These are phyloP conservation scores for Acanthamoeba culbertsoni DNA, from an alignment of 208 protist genomes.

Conservation along the genomic window DNA sequence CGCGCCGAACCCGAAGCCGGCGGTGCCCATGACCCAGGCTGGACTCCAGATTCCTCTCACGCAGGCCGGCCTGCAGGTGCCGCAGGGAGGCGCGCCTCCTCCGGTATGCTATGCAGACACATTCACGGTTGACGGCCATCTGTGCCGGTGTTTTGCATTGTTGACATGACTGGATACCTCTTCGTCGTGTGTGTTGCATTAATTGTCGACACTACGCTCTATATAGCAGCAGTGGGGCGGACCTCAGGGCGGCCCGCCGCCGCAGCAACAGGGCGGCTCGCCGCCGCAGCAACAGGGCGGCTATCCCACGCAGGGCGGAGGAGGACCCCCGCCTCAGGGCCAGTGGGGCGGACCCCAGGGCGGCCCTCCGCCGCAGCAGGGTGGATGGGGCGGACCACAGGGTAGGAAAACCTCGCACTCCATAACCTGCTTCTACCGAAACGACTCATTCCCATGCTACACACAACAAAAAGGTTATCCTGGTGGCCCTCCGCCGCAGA, in stretches of 20 bases:
- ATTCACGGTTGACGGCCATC: not conserved
- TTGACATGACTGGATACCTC: too few species aligned
- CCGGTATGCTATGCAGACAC: not conserved
- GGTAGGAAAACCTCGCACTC: not conserved
- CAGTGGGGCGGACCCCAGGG: not conserved
- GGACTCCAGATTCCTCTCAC: constrained; percentile 1
- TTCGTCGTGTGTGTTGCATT: not conserved
- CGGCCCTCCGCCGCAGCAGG: not conserved
- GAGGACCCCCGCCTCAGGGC: not conserved
- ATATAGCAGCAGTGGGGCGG: not conserved
- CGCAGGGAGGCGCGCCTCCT: not conserved
- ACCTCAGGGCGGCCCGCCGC: not conserved
- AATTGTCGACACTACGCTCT: not conserved
- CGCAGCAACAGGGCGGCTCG: not conserved
- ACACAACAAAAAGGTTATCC: not conserved
- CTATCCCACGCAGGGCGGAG: too few species aligned
- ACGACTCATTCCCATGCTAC: not conserved
- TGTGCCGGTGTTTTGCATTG: too few species aligned
- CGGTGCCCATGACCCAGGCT: not conserved
- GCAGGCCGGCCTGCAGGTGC: not conserved
- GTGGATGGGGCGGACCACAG: not conserved
- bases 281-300: not conserved
- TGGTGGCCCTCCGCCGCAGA: not conserved
- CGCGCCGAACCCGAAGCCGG: not conserved
- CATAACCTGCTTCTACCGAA: too few species aligned